Evolutionary conservation across 768 basidiomycete genomes (phyloP).

Genomic region (Lactifluus echinatus): DNA sequence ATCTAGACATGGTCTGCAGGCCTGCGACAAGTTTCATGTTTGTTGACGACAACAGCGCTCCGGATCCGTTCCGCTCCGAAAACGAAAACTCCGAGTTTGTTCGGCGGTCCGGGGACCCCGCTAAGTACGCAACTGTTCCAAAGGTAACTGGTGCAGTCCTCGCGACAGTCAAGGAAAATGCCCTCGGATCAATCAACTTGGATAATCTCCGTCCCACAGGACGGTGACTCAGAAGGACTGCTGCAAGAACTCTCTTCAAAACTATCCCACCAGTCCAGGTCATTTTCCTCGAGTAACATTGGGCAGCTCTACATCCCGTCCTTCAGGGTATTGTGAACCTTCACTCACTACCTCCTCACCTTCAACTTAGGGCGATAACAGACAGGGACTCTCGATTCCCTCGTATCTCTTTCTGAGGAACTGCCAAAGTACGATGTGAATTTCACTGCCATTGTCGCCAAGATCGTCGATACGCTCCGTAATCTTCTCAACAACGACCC

Average conservation of each 20-base stretch:
- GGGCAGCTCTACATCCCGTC: constrained; percentile 69
- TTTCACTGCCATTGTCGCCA: constrained; percentile 84
- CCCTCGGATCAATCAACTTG: constrained; percentile 95
- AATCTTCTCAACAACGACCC: constrained; percentile 86
- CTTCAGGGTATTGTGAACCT: constrained; percentile 67
- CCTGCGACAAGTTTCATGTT: neutral
- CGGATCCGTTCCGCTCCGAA: no score
- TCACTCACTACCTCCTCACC: neutral
- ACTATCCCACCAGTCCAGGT: constrained; percentile 49
- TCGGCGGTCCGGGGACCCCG: neutral
- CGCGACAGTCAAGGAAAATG: constrained; percentile 39
- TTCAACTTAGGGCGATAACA: constrained; percentile 25
- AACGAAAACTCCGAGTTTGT: no score
- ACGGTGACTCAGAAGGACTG: constrained; percentile 76
- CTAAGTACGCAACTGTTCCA: neutral
- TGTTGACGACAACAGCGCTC: no score
- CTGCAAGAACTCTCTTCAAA: constrained; percentile 57
- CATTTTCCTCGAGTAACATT: constrained; percentile 37
- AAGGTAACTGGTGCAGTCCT: neutral
- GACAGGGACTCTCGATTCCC: constrained; percentile 90
- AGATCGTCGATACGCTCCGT: constrained; percentile 89
- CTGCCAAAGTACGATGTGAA: constrained; percentile 84
- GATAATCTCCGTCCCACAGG: constrained; percentile 79
- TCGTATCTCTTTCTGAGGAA: constrained; percentile 84
- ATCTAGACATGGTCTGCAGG: neutral